Evolutionary conservation across 495 filamentous ascomycete genomes (phyloP), one percentile per base, ranked within the genome.

Genomic region (Jackrogersella multiformis): DNA sequence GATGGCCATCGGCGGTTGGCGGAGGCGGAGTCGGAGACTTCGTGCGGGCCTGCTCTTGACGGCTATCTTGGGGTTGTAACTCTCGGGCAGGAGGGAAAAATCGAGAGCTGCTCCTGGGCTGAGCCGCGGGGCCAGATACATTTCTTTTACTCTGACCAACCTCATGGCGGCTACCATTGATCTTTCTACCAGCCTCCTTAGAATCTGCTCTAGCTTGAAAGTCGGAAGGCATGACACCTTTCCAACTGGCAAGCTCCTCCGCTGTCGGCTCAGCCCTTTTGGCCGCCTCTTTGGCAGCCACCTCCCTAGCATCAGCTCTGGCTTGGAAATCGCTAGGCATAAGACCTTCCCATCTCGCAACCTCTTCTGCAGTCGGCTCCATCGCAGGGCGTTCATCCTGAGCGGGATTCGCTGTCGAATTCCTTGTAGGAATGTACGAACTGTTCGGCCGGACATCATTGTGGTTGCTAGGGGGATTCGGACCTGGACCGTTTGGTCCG

Each of bases 21-120:
- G 91, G 91, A 32, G 91, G 91, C 1, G 90, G 90, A 1, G 90
- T 91, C 0, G 84, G 84, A 0, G 84, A 84, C n/a, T 77, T 77
- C 18, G 75, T 74, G 5, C 80, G 76, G 0, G 53, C 42, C 2
- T 66, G 39, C 13, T 76, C 64, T 12, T 54, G 62, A 21, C 13
- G 45, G 18, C 24, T 20, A 36, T 64, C 55, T 10, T 56, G 46
- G 4, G 13, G 18, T 6, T 57, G 62, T 7, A 20, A n/a, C 8
- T 61, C 67, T 32, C 67, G 61, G 16, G 65, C 28, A 1, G 63
- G 73, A 12, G 91, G 91, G 79, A 94, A 94, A 75, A 92, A 94
- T 24, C 90, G 79, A 20, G 88, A 91, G 56, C 85, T 84, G 49
- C 88, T 70, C 16, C 71, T 65, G 7, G 53, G 10, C 28, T 66